Evolutionary conservation across 129 eudicot genomes (phyloP).

Genomic region (Rutidosis leptorrhynchoides): DNA sequence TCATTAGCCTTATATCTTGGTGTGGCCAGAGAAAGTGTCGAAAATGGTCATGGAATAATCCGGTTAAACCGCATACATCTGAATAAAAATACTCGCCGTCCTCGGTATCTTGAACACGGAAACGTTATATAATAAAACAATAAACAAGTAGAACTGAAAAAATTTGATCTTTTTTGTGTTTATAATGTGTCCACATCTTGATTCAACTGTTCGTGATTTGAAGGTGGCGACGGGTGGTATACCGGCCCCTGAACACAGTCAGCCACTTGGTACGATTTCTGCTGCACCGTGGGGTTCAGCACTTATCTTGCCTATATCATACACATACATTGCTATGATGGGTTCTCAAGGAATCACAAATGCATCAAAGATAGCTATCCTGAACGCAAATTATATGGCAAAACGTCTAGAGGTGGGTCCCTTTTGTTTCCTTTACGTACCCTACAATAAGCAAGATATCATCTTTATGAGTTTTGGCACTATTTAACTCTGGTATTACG

Average conservation of each 20-base stretch:
- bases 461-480: no score
- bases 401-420: constrained; percentile 93
- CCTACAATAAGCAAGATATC: neutral
- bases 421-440: constrained; percentile 23
- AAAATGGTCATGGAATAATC: no score
- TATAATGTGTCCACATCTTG: neutral
- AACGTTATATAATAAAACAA: no score
- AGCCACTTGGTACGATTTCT: constrained; percentile 95
- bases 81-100: no score
- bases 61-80: no score
- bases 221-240: constrained; percentile 93
- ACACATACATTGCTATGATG: constrained; percentile 99
- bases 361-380: constrained; percentile 94
- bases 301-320: constrained; percentile 93
- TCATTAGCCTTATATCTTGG: no score
- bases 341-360: constrained; percentile 91
- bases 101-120: no score
- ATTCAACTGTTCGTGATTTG: constrained; percentile 17
- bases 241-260: constrained; percentile 62
- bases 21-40: no score
- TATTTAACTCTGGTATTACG: neutral
- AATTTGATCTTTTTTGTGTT: neutral
- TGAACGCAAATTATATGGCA: constrained; percentile 97
- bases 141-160: neutral
- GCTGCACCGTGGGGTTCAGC: constrained; percentile 99